Base-by-base conservation (phyloP, 805 yeast species). In the Wickerhamiella shivajii region DNA sequence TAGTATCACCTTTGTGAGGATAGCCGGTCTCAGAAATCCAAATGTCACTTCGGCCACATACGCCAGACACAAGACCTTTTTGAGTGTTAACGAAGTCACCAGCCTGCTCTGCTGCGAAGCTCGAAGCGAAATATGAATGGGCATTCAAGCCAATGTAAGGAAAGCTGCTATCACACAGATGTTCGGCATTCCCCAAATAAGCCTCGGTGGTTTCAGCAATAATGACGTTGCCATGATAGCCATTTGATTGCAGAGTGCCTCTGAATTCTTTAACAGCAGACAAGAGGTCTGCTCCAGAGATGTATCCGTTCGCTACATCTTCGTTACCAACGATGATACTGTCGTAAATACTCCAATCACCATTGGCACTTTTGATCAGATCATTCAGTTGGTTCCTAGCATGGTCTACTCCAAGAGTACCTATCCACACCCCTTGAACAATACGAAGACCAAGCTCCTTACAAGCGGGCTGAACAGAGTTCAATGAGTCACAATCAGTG, bases 141-240 rank as follows among this genome's bases (percentile, higher is more conserved):
- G 93, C 71, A 55, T 85, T 84, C 45, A 83, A 68, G 41, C 92
- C 93, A 43, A 81, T 83, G 45, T 77, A 67, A 56, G 83, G 95
- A 44, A 84, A 69, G 20, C 55, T 55, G 1, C 72, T 64, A 12
- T 42, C 42, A 60, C 96, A 85, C 46, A 85, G 64, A 7, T 54
- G 56, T 9, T 17, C 28, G 3, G 93, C 80, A 51, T 77, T 42
- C 32, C 60, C 51, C 50, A 67, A 67, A 55, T 66, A 84, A 13
- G 73, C 57, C 10, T 68, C 77, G n/a, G 95, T 90, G 35, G 94
- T 93, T 55, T 85, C 96, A 37, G 93, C 71, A 13, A 93, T 84
- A 15, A 92, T 75, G 29, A 84, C 64, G 35, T 58, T 49, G 33
- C 95, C 95, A 7, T 61, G 56, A 59, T 73, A 85, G 24, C 96